Base-by-base conservation (phyloP, 192 early-diverging fungal species). In the Umbelopsis sp. region DNA sequence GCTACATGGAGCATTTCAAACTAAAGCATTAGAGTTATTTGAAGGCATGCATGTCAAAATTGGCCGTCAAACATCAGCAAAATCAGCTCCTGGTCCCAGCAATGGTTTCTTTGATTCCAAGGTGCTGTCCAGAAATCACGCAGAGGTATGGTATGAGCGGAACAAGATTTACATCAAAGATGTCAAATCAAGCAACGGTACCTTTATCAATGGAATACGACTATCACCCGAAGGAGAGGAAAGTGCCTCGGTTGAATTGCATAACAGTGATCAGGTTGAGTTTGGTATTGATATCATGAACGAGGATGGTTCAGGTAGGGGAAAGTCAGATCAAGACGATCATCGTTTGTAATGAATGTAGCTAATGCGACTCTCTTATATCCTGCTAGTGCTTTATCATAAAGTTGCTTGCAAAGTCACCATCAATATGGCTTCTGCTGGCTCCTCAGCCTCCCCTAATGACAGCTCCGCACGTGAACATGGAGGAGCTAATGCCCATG, bases 91-190 rank as follows among this genome's bases (percentile, higher is more conserved):
- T 12, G 82, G 84, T 32, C 74, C 87, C 5, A 73, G 67, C 29
- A 95, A 95, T 77, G 93, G 92, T 0, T 89, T 89, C 53, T 95
- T 94, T 83, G 92, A 95, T 73, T 88, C 91, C 49, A 95, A 94
- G 75, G 93, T 95, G 8, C 76, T 95, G 22, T 89, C 87, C 34
- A 80, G 93, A 26, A 81, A 79, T 29, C 93, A 95, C 74, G 93
- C 92, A 25, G 90, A 93, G 52, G 76, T 95, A 16, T 91, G 86
- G 87, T 76, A 74, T 69, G 86, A 90, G 7, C 71, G 80, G n/a
- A 84, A 84, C 24, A 87, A 86, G 76, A 90, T 91, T 3, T 91
- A 69, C 71, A 89, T 93, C 51, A 85, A 88, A 31, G 93, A 95
- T 74, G 82, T 90, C 21, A 89, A 89, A 70, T 92, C 91, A 2